A percentile compares a stretch with the other conserved stretches of the same genome.
These are phyloP conservation scores for Rhododendron simsii DNA, from an alignment of 148 eudicot genomes.

Conservation along the genomic window DNA sequence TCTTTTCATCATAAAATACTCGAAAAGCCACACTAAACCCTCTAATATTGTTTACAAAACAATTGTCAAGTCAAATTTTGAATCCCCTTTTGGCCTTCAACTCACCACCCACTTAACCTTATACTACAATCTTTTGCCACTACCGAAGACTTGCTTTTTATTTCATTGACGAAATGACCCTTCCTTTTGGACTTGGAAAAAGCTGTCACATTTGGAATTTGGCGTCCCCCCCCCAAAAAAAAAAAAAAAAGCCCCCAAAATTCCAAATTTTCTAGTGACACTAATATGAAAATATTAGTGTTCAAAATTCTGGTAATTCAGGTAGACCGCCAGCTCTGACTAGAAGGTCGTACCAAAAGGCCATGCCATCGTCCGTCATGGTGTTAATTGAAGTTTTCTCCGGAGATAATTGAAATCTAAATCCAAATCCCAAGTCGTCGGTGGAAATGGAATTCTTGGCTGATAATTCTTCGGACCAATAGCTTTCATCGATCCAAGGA, in stretches of 20 bases:
- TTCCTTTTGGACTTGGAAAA: not conserved
- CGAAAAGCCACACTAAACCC: not conserved
- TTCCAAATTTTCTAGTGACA: not conserved
- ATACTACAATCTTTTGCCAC: not conserved
- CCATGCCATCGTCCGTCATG: conserved; percentile 15
- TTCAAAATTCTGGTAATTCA: conserved; percentile 47
- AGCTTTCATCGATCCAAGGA: conserved; percentile 51
- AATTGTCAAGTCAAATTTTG: not conserved
- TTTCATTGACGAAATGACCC: not conserved
- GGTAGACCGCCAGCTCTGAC: conserved; percentile 27
- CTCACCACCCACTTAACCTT: not conserved
- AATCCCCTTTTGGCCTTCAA: not conserved
- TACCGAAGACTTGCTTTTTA: not conserved
- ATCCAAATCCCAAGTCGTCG: not conserved
- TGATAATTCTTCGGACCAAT: conserved; percentile 38
- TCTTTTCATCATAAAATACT: not conserved
- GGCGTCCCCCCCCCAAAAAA: no score
- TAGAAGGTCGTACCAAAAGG: conserved; percentile 51
- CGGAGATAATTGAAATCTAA: not conserved
- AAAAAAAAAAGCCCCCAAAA: not conserved
- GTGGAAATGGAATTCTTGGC: not conserved
- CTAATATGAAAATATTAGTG: not conserved
- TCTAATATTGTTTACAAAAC: not conserved
- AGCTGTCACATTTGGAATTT: not conserved
- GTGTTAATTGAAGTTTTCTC: not conserved